Evolutionary conservation across 306 rosid species (phyloP).

Genomic region (Medicago ruthenica): DNA sequence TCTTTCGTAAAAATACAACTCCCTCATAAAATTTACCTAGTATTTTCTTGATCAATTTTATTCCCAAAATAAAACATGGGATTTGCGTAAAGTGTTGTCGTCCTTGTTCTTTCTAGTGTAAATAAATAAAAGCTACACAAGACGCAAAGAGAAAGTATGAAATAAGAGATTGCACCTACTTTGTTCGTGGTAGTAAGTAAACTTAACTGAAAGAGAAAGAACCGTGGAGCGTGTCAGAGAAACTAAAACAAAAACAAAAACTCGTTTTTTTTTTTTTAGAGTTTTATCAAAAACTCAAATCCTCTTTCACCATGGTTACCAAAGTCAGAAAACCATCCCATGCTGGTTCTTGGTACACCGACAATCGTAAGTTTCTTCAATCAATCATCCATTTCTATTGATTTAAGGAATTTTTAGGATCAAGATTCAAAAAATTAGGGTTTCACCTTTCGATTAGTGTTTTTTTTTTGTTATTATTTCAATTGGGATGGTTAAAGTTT

Average conservation of each 20-base stretch:
- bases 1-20: too few relatives aligned
- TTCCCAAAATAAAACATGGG: neutral
- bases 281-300: slow-evolving; percentile 30
- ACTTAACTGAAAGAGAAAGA: neutral
- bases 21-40: too few relatives aligned
- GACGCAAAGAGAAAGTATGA: slow-evolving; percentile 6
- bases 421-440: slow-evolving; percentile 1
- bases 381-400: neutral
- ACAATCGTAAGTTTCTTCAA: slow-evolving; percentile 66
- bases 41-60: too few relatives aligned
- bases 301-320: slow-evolving; percentile 57
- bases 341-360: slow-evolving; percentile 93
- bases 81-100: neutral
- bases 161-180: slow-evolving; percentile 8
- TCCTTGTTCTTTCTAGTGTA: neutral
- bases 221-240: slow-evolving; percentile 22
- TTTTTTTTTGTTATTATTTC: neutral
- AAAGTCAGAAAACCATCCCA: slow-evolving; percentile 72
- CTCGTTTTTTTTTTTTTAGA: slow-evolving; percentile 28
- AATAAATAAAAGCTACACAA: neutral
- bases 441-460: slow-evolving; percentile 23
- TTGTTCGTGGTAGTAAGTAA: neutral
- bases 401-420: slow-evolving; percentile 9
- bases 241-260: neutral
- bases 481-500: neutral